Conservation (phyloP, 75 land plant species). For the Pinus taeda region DNA sequence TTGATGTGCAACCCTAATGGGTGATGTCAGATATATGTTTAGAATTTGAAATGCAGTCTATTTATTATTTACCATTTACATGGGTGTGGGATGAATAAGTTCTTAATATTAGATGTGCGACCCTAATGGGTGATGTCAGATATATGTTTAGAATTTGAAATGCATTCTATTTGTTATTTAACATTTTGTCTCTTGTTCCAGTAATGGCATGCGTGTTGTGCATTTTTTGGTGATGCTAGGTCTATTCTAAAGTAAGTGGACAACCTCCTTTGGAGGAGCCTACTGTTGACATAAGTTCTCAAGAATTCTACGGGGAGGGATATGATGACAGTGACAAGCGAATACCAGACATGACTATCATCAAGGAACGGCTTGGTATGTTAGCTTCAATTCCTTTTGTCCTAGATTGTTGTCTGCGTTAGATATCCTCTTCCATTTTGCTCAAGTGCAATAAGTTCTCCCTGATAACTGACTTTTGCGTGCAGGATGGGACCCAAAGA, state of each 20-base stretch:
- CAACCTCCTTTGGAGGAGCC: slow-evolving; percentile 59
- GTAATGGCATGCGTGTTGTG: too few relatives aligned
- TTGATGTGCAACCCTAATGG: too few relatives aligned
- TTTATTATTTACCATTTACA: background rate
- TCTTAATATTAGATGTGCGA: too few relatives aligned
- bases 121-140: too few relatives aligned
- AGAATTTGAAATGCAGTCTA: too few relatives aligned
- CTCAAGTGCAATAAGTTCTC: background rate
- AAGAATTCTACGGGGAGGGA: slow-evolving; percentile 97
- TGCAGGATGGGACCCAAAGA: slow-evolving; percentile 94
- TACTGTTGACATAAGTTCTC: slow-evolving; percentile 87
- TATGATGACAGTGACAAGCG: slow-evolving; percentile 98
- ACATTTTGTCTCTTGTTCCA: background rate
- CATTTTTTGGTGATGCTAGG: slow-evolving; percentile 29
- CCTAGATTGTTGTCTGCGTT: background rate
- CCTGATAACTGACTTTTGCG: background rate
- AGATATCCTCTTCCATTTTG: background rate
- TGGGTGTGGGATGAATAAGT: too few relatives aligned
- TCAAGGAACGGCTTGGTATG: slow-evolving; percentile 90
- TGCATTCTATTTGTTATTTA: too few relatives aligned
- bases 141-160: too few relatives aligned
- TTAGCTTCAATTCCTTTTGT: background rate
- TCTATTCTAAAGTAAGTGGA: slow-evolving; percentile 88
- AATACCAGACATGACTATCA: slow-evolving; percentile 98
- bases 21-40: too few relatives aligned